A percentile compares a stretch with the other conserved stretches of the same genome.
Evolutionary conservation across 2,329 filamentous ascomycete species (phyloP).

Genomic region (Dactylellina drechsleri): DNA sequence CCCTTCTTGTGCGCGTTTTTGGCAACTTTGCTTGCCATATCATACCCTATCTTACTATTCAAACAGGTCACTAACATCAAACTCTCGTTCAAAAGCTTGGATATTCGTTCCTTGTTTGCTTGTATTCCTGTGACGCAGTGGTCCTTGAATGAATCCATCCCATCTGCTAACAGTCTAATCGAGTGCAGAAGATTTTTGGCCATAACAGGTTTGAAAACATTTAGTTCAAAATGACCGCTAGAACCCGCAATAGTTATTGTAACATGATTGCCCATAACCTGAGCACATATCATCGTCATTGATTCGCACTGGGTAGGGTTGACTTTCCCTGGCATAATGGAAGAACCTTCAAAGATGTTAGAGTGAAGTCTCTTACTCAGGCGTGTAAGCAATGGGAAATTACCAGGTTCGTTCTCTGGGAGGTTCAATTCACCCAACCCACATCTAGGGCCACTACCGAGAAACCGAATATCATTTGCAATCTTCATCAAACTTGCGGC

Average conservation of each 20-base stretch:
- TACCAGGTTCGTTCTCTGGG: conserved; percentile 95
- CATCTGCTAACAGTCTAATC: conserved; percentile 84
- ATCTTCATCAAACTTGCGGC: conserved; percentile 95
- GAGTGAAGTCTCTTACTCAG: not conserved
- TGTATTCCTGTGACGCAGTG: conserved; percentile 87
- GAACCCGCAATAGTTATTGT: conserved; percentile 93
- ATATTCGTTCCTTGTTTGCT: conserved; percentile 93
- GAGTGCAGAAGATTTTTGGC: conserved; percentile 96
- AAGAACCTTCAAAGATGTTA: conserved; percentile 66
- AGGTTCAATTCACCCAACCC: conserved; percentile 92
- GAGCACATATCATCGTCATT: conserved; percentile 95
- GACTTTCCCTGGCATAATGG: conserved; percentile 99
- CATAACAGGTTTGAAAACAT: conserved; percentile 97
- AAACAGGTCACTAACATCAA: conserved; percentile 98
- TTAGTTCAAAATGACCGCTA: conserved; percentile 98
- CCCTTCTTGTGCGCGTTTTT: conserved; percentile 99
- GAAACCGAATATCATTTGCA: conserved; percentile 95
- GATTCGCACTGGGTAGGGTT: conserved; percentile 99
- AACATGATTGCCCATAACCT: conserved; percentile 97
- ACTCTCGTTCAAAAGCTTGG: conserved; percentile 90
- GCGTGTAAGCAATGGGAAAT: not conserved
- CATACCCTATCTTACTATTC: conserved; percentile 96
- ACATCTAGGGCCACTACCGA: conserved; percentile 93
- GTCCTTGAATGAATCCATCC: conserved; percentile 94
- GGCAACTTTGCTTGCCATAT: conserved; percentile 95